Conservation (phyloP, 148 eudicot genomes). For the Rhododendron mucronatum region DNA sequence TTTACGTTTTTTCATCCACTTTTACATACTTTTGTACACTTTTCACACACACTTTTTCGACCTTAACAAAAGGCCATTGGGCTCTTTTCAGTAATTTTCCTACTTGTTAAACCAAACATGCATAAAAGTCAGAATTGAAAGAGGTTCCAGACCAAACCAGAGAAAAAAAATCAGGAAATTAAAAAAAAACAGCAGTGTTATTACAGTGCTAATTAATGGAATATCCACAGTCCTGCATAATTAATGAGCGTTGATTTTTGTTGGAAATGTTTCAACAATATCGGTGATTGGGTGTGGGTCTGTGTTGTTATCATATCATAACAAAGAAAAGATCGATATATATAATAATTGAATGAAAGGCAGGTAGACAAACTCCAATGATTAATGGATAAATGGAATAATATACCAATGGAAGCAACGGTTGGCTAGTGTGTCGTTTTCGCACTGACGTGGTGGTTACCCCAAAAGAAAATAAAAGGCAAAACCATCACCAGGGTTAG, state of each 20-base stretch:
- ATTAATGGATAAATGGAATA: not conserved
- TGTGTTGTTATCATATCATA: not conserved
- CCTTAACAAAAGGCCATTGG: no score
- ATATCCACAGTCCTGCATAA: not conserved
- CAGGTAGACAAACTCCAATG: not conserved
- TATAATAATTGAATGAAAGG: not conserved
- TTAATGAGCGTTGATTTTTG: not conserved
- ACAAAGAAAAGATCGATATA: not conserved
- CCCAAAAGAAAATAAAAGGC: not conserved
- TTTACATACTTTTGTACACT: no score
- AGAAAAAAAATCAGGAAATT: not conserved
- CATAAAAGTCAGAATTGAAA: not conserved
- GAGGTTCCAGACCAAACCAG: not conserved
- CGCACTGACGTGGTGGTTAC: slow-evolving; percentile 20
- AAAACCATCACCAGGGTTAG: no score
- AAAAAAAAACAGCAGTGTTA: not conserved
- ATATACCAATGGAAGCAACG: slow-evolving; percentile 18
- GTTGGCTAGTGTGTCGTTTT: slow-evolving; percentile 35
- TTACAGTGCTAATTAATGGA: not conserved
- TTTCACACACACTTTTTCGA: no score
- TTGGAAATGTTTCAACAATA: not conserved
- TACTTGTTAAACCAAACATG: not conserved
- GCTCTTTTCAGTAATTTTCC: not conserved
- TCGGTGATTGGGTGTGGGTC: not conserved
- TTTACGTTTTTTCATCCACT: no score